Conservation (phyloP, 192 early-diverging fungal species). For the Chytriomyces confervae region DNA sequence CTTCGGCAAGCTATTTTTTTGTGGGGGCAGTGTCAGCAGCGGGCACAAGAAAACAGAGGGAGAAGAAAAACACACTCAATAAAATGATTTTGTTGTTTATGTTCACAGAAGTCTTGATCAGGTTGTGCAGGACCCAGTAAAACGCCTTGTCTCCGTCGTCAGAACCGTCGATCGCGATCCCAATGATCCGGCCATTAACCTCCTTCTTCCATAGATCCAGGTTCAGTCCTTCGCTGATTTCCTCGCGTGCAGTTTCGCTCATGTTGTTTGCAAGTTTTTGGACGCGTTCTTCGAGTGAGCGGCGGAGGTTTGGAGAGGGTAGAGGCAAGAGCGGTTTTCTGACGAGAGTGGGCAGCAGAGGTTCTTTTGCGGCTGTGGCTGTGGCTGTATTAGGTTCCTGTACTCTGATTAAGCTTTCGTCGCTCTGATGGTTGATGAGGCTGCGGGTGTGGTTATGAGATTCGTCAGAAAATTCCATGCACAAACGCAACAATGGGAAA, state of each 20-base stretch:
- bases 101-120: background rate
- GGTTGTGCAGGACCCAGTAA: slow-evolving; percentile 16
- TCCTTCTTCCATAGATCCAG: background rate
- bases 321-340: background rate
- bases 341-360: background rate
- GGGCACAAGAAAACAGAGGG: background rate
- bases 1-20: background rate
- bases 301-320: background rate
- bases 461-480: too few species aligned
- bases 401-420: background rate
- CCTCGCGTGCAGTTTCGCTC: background rate
- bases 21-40: background rate
- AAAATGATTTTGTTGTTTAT: slow-evolving; percentile 23
- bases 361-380: background rate
- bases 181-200: slow-evolving; percentile 7
- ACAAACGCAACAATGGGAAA: too few species aligned
- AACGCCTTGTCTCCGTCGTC: slow-evolving; percentile 26
- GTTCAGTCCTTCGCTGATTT: background rate
- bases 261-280: background rate
- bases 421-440: background rate
- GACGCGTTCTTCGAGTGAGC: background rate
- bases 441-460: too few species aligned
- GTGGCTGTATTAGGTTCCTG: background rate
- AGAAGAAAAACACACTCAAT: background rate
- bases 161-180: slow-evolving; percentile 17